Evolutionary conservation across 495 filamentous ascomycete species (phyloP).

Genomic region (Viridothelium virens): DNA sequence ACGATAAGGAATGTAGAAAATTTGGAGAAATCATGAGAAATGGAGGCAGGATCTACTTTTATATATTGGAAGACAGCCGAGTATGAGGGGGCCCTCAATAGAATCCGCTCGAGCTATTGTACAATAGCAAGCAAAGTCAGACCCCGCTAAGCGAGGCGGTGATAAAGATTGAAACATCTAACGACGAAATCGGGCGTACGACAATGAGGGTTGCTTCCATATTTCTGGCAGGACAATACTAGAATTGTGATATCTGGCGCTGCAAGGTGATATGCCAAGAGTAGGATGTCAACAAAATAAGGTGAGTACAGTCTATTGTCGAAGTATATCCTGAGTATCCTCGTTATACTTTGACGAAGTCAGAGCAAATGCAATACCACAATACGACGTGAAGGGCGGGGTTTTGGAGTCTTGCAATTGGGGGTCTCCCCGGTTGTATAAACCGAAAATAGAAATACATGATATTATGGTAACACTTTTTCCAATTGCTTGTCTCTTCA

Average conservation of each 20-base stretch:
- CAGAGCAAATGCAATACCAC: neutral
- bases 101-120: neutral
- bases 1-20: neutral
- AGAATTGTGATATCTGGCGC: too few relatives aligned
- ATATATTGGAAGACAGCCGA: neutral
- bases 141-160: too few relatives aligned
- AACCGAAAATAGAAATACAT: too few relatives aligned
- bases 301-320: neutral
- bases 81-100: slow-evolving; percentile 1
- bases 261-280: too few relatives aligned
- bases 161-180: neutral
- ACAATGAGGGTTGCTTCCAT: neutral
- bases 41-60: neutral
- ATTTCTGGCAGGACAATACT: neutral
- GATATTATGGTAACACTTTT: too few relatives aligned
- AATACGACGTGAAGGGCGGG: neutral
- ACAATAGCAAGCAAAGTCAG: too few relatives aligned
- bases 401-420: neutral
- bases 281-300: too few relatives aligned
- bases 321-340: neutral
- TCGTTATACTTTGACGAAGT: neutral
- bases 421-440: neutral
- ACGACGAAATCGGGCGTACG: neutral
- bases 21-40: neutral
- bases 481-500: too few relatives aligned